Base-by-base conservation (phyloP, 768 basidiomycete genomes). In the Phaeolepiota aurea region DNA sequence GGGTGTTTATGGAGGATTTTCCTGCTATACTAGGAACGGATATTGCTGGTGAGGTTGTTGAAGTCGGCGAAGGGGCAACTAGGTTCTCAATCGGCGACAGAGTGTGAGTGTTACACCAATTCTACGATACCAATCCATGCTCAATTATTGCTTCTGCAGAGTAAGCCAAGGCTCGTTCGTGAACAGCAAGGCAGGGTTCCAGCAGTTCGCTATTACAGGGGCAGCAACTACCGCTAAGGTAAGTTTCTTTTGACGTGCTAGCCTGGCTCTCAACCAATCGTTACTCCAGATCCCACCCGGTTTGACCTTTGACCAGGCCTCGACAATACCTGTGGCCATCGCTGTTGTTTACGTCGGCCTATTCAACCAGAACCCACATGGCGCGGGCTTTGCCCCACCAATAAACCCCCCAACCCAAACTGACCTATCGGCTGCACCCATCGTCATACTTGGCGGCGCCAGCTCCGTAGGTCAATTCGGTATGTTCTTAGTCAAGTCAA, bases 271-370 rank as follows among this genome's bases (percentile, higher is more conserved):
- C 13, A n/a, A n/a, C 14, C 11, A n/a, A 7, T 16, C 9, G 14
- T 19, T 38, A 13, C n/a, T n/a, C n/a, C 35, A 74, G 69, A 69
- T 77, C 31, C 76, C 76, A 1, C 51, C 58, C 4, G 64, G 59
- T 31, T 28, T 72, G 35, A 62, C 69, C 1, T 74, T 69, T 44
- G 76, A 74, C 11, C 57, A 72, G 41, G 75, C 68, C 2, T 48
- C 69, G 0, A 67, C 75, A 1, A 50, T 79, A 14, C 72, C 76
- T 5, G 54, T 71, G 1, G 74, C 60, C 1, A 45, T 77, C 14
- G 62, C 65, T 5, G 69, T 71, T 14, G 72, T 74, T 11, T 69
- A 68, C 22, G 56, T 68, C n/a, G 76, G 71, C 2, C 45, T 79
- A 15, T 78, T 72, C 52, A 61, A 52, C 20, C 48, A 43, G 37